A percentile compares a stretch with the other conserved stretches of the same genome.
Conservation (phyloP, 345 rosid species). For the Dipteronia sinensis region DNA sequence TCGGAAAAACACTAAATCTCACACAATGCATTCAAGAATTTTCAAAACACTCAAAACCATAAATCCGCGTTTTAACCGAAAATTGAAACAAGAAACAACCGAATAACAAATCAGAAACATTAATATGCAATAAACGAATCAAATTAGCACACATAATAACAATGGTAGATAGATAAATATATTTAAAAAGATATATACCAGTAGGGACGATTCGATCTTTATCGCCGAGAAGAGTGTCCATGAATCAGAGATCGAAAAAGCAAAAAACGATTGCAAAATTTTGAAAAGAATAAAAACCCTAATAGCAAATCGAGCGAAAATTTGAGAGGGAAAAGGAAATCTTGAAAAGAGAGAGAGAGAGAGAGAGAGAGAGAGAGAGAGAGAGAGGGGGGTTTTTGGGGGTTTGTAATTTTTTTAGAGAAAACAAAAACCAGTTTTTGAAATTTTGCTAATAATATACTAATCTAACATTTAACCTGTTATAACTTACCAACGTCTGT, state of each 20-base stretch:
- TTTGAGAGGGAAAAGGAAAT: slow-evolving; percentile 21
- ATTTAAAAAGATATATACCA: slow-evolving; percentile 23
- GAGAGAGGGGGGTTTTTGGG: slow-evolving; percentile 7
- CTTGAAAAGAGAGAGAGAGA: not conserved
- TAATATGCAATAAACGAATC: not conserved
- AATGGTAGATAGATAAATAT: not conserved
- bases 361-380: not conserved
- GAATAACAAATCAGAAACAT: not conserved
- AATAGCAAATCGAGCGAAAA: slow-evolving; percentile 7
- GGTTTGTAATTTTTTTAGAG: slow-evolving; percentile 10
- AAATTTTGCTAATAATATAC: no score
- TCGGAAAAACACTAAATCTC: not conserved
- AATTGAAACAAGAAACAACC: not conserved
- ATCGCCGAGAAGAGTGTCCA: slow-evolving; percentile 16
- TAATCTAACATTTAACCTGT: no score
- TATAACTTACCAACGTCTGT: no score
- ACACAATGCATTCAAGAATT: not conserved
- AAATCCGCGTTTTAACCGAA: not conserved
- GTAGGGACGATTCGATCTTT: slow-evolving; percentile 39
- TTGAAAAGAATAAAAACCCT: not conserved
- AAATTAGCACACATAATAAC: not conserved
- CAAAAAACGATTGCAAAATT: not conserved
- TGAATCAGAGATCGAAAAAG: slow-evolving; percentile 15
- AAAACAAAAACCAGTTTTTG: not conserved
- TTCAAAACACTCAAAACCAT: not conserved